Conservation (phyloP, 371 early-diverging fungal genomes). For the Syncephalastrum monosporum region DNA sequence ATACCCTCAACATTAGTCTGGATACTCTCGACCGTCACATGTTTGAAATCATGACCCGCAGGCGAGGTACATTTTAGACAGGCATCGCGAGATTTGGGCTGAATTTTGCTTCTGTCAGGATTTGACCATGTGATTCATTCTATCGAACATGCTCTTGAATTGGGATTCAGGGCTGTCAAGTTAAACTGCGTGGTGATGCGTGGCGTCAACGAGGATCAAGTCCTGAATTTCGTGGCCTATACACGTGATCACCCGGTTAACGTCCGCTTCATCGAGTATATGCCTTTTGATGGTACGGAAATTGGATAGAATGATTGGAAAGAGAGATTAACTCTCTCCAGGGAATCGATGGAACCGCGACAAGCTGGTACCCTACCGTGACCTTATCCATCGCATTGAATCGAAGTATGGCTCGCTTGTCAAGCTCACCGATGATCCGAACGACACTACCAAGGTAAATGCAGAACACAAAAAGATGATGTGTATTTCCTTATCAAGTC, state of each 20-base stretch:
- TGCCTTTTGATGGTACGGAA: constrained; percentile 90
- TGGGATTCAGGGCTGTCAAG: constrained; percentile 76
- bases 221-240: constrained; percentile 78
- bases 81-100: neutral
- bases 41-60: constrained; percentile 87
- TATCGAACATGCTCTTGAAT: constrained; percentile 64
- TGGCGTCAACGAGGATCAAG: constrained; percentile 82
- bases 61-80: constrained; percentile 52
- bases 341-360: constrained; percentile 86
- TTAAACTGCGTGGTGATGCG: constrained; percentile 91
- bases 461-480: constrained; percentile 9
- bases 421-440: constrained; percentile 69
- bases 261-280: constrained; percentile 95
- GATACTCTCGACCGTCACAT: constrained; percentile 87
- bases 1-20: constrained; percentile 85
- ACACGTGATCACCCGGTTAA: constrained; percentile 73
- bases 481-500: neutral
- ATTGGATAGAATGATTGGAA: neutral
- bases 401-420: constrained; percentile 55
- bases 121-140: constrained; percentile 75
- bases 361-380: constrained; percentile 83
- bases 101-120: constrained; percentile 34
- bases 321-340: constrained; percentile 15
- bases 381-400: constrained; percentile 63
- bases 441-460: constrained; percentile 84